Conservation (phyloP, 805 yeast species). For the Metschnikowia baotianmanensis region DNA sequence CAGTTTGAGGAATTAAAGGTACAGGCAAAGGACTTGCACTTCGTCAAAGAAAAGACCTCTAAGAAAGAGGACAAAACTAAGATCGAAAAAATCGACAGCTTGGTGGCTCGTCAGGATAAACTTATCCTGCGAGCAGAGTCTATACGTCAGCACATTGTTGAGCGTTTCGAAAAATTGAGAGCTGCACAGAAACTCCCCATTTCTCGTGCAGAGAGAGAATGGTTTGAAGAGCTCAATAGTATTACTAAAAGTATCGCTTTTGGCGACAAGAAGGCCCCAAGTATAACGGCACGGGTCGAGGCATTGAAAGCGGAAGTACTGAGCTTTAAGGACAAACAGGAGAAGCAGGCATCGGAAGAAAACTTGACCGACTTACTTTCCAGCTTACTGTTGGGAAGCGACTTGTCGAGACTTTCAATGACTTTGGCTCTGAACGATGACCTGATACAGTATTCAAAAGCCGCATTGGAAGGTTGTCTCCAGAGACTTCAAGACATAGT, state of each 20-base stretch:
- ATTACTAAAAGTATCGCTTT: conserved; percentile 16
- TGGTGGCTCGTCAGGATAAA: conserved; percentile 22
- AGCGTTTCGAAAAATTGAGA: conserved; percentile 24
- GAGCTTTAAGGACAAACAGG: conserved; percentile 2
- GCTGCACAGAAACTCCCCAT: conserved; percentile 28
- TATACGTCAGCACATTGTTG: conserved; percentile 24
- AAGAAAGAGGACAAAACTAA: conserved; percentile 8
- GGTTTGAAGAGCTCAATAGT: conserved; percentile 38
- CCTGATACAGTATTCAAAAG: conserved; percentile 18
- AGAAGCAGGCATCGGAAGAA: conserved; percentile 2
- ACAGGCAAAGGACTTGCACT: conserved; percentile 17
- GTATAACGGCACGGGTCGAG: conserved; percentile 12
- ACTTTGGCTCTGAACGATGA: conserved; percentile 24
- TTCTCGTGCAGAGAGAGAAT: conserved; percentile 32
- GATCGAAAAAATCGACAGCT: conserved; percentile 14
- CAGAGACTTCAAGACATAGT: conserved; percentile 5
- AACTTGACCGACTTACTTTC: conserved; percentile 8
- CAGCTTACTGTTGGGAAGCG: conserved; percentile 10
- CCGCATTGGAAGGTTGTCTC: conserved; percentile 15
- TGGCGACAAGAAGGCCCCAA: conserved; percentile 8
- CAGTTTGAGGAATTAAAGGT: conserved; percentile 26
- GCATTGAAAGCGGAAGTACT: conserved; percentile 9
- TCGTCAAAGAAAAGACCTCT: conserved; percentile 4
- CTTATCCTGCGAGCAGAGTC: conserved; percentile 21
- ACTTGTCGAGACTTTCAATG: conserved; percentile 11